Evolutionary conservation across 768 basidiomycete genomes (phyloP), one percentile per base, ranked within the genome.

Genomic region (Dendrothele bispora): DNA sequence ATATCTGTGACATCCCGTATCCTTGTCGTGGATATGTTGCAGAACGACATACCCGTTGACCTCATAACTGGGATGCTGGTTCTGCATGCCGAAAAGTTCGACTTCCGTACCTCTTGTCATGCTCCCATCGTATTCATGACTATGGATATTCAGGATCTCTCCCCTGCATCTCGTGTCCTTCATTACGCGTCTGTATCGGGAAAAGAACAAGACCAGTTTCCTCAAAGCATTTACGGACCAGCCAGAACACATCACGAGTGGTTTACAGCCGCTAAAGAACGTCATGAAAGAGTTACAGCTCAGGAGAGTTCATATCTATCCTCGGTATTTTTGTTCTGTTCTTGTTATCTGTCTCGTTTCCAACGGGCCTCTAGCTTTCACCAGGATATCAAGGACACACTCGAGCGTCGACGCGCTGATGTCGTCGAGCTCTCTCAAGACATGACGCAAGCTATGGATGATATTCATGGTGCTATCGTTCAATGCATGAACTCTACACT

Each of bases 171-270:
- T 86, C 39, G 95, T 98, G 61, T 91, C 94, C 1, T 99, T 98
- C 69, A 91, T 98, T 29, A 86, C 94, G 40, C 83, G 95, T 3
- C 71, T 97, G 2, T 98, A 87, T 61, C 81, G 95, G 34, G 86
- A 97, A 65, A 83, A 86, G 69, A 99, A 98, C 70, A 81, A 78
- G 62, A 75, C 73, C 2, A 95, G 95, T 1, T 99, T 98, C 65
- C 72, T 98, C 54, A 98, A 99, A 65, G 97, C 93, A 0, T 97
- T 99, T 61, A 91, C 93, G 2, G 97, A 98, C 64, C 89, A 98
- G 58, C 94, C 95, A 4, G 97, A 98, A 63, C 83, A 88, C 52
- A 97, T 99, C 51, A 94, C 88, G 0, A 91, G 83, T 52, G 95
- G 95, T 1, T 67, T 98, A 63, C 92, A 91, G 1, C 97, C 97